phyloP scores from a whole-genome alignment of 148 eudicot genomes.

The Fallopia convolvulus region DNA sequence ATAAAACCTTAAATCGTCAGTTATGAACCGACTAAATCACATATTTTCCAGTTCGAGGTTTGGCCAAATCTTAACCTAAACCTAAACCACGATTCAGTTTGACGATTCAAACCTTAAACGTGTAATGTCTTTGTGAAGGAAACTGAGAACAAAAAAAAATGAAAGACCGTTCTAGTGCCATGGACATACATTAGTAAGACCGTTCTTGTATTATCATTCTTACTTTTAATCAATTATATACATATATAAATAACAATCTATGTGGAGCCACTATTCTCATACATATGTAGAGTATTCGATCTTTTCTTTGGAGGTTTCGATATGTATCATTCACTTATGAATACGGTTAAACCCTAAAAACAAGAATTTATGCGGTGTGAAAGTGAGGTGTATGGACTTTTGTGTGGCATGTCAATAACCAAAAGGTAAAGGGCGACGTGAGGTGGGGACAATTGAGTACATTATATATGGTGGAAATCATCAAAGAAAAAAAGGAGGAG shows the following conservation, averaged over 20 bases:
- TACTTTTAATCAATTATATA: neutral
- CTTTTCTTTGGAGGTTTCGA: neutral
- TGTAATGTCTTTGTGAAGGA: no score
- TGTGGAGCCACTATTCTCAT: neutral
- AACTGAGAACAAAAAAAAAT: no score
- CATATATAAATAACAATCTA: neutral
- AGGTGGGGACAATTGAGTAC: neutral
- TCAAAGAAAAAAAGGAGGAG: neutral
- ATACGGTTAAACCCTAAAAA: neutral
- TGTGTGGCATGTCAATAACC: neutral
- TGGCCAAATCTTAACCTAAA: no score
- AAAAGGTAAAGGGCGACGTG: neutral
- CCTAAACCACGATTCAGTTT: no score
- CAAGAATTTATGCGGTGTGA: neutral
- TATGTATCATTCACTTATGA: neutral
- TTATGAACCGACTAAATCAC: no score
- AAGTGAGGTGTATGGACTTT: neutral
- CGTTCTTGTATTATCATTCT: no score
- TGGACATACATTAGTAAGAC: no score
- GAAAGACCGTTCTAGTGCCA: no score
- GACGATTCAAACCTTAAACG: no score
- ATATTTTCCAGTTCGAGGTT: no score
- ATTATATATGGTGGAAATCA: neutral
- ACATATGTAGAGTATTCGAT: neutral
- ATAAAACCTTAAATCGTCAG: no score